Evolutionary conservation across 2,329 filamentous ascomycete genomes (phyloP).

Genomic region (Alternaria viburni): DNA sequence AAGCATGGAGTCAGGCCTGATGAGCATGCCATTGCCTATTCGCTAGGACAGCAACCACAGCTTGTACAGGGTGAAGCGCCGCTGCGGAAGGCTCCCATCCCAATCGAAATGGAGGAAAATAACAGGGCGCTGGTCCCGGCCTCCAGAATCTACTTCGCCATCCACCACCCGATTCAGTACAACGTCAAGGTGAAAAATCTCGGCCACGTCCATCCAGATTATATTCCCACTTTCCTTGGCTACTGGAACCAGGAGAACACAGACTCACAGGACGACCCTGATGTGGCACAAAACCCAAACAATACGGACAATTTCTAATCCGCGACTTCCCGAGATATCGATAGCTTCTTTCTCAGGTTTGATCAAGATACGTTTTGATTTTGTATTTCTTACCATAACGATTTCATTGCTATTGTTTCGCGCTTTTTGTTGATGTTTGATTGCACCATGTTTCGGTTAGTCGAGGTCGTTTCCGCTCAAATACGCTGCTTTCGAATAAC

Average conservation of each 20-base stretch:
- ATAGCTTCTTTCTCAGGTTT: no score
- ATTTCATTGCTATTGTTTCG: no score
- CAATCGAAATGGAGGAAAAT: background rate
- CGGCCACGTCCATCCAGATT: background rate
- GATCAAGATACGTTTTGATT: no score
- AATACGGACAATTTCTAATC: no score
- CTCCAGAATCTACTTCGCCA: constrained; percentile 5
- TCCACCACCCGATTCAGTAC: constrained; percentile 7
- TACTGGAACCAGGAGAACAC: constrained; percentile 2
- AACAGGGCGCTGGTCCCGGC: background rate
- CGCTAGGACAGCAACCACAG: background rate
- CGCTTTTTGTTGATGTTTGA: no score
- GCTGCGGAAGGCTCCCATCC: background rate
- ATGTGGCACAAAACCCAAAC: no score
- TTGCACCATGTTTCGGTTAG: no score
- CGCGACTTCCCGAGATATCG: no score
- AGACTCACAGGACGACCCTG: background rate
- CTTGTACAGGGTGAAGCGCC: background rate
- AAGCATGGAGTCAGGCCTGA: background rate
- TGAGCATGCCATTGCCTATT: constrained; percentile 6
- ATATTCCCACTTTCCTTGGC: background rate
- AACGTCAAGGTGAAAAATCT: constrained; percentile 3
- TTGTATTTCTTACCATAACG: no score
- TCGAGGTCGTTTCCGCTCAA: background rate
- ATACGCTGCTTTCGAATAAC: background rate